A percentile compares a stretch with the other conserved stretches of the same genome.
Evolutionary conservation across 768 basidiomycete species (phyloP).

Genomic region (Trametes gibbosa): DNA sequence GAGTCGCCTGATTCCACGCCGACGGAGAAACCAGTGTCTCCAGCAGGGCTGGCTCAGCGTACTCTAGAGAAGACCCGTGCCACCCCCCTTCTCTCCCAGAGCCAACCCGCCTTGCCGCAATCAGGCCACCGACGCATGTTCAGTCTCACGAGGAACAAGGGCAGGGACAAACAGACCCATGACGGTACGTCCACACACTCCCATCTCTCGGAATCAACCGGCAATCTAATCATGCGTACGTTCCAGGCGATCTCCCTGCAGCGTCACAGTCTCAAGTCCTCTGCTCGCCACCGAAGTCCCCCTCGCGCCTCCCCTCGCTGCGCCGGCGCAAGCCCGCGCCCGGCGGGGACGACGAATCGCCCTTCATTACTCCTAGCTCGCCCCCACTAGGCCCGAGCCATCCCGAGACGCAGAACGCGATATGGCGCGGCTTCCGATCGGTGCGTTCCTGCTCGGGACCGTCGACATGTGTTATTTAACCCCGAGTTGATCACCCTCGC

Average conservation of each 20-base stretch:
- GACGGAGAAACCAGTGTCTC: slow-evolving; percentile 10
- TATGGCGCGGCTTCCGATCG: slow-evolving; percentile 69
- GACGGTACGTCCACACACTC: slow-evolving; percentile 6
- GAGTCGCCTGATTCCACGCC: slow-evolving; percentile 7
- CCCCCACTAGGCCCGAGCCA: slow-evolving; percentile 48
- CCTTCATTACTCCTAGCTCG: slow-evolving; percentile 74
- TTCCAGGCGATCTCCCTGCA: slow-evolving; percentile 16
- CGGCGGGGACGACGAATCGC: slow-evolving; percentile 46
- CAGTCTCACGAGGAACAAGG: slow-evolving; percentile 50
- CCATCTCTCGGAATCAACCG: not conserved
- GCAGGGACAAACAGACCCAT: slow-evolving; percentile 35
- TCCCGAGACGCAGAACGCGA: slow-evolving; percentile 35
- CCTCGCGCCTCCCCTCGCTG: not conserved
- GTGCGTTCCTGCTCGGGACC: slow-evolving; percentile 40
- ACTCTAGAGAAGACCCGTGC: slow-evolving; percentile 56
- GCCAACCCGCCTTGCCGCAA: slow-evolving; percentile 32
- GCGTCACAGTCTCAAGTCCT: slow-evolving; percentile 26
- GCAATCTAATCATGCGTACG: not conserved
- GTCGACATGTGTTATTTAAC: slow-evolving; percentile 3
- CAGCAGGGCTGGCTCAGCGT: slow-evolving; percentile 24
- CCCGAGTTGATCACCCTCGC: slow-evolving; percentile 11
- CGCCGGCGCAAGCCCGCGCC: not conserved
- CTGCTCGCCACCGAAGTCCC: slow-evolving; percentile 7
- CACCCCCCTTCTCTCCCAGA: slow-evolving; percentile 35
- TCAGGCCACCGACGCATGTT: slow-evolving; percentile 49